phyloP scores from a whole-genome alignment of 768 basidiomycete species.

The Suillus fuscotomentosus region DNA sequence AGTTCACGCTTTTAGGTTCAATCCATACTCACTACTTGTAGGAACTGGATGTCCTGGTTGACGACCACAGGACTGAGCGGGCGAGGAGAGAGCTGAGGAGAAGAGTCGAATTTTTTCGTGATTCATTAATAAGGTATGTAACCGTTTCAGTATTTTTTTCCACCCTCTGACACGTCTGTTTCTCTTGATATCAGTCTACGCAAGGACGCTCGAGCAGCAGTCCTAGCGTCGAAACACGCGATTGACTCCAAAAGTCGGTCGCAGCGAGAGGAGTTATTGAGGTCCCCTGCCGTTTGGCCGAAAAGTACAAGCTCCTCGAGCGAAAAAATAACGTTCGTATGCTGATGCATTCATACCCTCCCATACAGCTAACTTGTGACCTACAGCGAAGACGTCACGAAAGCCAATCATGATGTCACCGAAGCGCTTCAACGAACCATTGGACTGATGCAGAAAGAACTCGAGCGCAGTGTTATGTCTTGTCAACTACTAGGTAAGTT shows the following conservation, averaged over 20 bases:
- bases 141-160: constrained; percentile 4
- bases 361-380: constrained; percentile 2
- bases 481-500: constrained; percentile 78
- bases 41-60: constrained; percentile 68
- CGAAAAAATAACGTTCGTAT: constrained; percentile 63
- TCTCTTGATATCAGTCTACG: constrained; percentile 45
- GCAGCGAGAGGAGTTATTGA: constrained; percentile 68
- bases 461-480: constrained; percentile 85
- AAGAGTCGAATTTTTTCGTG: constrained; percentile 49
- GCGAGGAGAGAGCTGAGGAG: constrained; percentile 46
- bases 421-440: constrained; percentile 84
- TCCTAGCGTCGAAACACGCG: constrained; percentile 69
- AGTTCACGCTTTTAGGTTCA: not conserved
- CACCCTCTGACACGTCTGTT: constrained; percentile 2
- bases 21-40: constrained; percentile 24
- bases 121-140: constrained; percentile 52
- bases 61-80: constrained; percentile 64
- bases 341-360: not conserved
- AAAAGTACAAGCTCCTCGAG: constrained; percentile 38
- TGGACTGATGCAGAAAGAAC: constrained; percentile 84
- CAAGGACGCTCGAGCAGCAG: constrained; percentile 62
- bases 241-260: constrained; percentile 63
- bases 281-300: constrained; percentile 45
- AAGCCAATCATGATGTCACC: constrained; percentile 86
- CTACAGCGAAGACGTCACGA: constrained; percentile 83